A percentile compares a stretch with the other conserved stretches of the same genome.
phyloP scores from a whole-genome alignment of 2,329 filamentous ascomycete genomes.

The Apiospora rasikravindrae region DNA sequence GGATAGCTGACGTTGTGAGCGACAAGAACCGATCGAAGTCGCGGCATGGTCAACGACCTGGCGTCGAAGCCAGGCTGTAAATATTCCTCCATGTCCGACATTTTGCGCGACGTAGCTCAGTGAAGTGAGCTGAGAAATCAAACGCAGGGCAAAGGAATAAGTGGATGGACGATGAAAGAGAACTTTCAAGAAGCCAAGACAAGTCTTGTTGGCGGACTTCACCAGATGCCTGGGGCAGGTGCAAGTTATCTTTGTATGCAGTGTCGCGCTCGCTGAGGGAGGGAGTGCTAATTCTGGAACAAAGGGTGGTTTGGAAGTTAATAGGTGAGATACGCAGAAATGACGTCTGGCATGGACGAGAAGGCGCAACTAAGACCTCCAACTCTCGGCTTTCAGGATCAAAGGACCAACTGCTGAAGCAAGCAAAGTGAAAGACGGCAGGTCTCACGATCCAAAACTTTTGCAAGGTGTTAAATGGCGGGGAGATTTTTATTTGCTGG shows the following conservation, averaged over 20 bases:
- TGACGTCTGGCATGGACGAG: conserved; percentile 2
- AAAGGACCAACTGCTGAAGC: not conserved
- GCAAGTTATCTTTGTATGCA: conserved; percentile 5
- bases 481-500: conserved; percentile 9
- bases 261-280: not conserved
- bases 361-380: not conserved
- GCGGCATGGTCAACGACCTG: conserved; percentile 80
- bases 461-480: not conserved
- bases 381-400: not conserved
- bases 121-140: not conserved
- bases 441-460: conserved; percentile 3
- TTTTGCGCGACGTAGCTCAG: conserved; percentile 39
- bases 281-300: not conserved
- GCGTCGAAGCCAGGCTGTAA: conserved; percentile 88
- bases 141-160: not conserved
- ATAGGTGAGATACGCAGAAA: not conserved
- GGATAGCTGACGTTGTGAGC: conserved; percentile 86
- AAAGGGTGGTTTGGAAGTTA: too few relatives aligned
- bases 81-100: conserved; percentile 79
- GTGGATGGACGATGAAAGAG: not conserved
- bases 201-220: not conserved
- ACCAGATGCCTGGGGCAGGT: not conserved
- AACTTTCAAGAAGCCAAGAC: not conserved
- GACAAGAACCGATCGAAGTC: conserved; percentile 88
- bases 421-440: not conserved